These are phyloP conservation scores for Chlamydomonas applanata DNA, from an alignment of 139 green algal genomes.

Conservation along the genomic window DNA sequence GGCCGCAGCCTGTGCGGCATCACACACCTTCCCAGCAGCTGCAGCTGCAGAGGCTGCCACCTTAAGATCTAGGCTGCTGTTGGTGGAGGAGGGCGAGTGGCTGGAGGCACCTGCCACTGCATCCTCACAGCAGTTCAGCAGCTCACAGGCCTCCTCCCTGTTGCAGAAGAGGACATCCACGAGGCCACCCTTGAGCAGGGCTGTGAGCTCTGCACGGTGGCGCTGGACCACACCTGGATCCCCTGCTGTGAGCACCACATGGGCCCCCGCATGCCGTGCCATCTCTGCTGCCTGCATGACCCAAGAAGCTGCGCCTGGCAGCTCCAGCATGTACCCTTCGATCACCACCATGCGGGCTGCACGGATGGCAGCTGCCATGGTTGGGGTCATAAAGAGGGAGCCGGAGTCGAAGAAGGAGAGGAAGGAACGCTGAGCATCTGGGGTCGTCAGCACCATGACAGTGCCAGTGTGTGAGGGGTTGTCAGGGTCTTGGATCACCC, in stretches of 20 bases:
- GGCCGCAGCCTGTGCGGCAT: slow-evolving; percentile 36
- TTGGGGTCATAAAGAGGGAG: slow-evolving; percentile 34
- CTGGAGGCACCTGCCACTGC: slow-evolving; percentile 8
- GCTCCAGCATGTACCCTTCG: slow-evolving; percentile 64
- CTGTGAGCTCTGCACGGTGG: slow-evolving; percentile 51
- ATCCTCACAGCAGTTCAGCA: slow-evolving; percentile 12
- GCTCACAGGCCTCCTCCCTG: slow-evolving; percentile 35
- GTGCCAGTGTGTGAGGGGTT: slow-evolving; percentile 15
- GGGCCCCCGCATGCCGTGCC: slow-evolving; percentile 15
- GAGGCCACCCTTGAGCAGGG: slow-evolving; percentile 38
- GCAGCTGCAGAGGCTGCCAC: not conserved
- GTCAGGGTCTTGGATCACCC: slow-evolving; percentile 45
- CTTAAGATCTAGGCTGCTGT: not conserved
- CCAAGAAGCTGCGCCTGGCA: slow-evolving; percentile 3
- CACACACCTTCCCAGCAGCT: not conserved
- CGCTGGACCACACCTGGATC: slow-evolving; percentile 80
- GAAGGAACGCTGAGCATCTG: slow-evolving; percentile 90
- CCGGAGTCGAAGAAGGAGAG: slow-evolving; percentile 70
- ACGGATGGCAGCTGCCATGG: slow-evolving; percentile 47
- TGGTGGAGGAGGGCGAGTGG: not conserved
- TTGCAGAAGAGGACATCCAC: slow-evolving; percentile 82
- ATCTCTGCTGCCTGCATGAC: slow-evolving; percentile 29
- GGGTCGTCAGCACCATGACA: slow-evolving; percentile 74
- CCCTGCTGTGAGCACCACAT: slow-evolving; percentile 81
- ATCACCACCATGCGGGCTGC: slow-evolving; percentile 63